A percentile compares a stretch with the other conserved stretches of the same genome.
These are phyloP conservation scores for Jackrogersella multiformis DNA, from an alignment of 495 filamentous ascomycete genomes.

Conservation along the genomic window DNA sequence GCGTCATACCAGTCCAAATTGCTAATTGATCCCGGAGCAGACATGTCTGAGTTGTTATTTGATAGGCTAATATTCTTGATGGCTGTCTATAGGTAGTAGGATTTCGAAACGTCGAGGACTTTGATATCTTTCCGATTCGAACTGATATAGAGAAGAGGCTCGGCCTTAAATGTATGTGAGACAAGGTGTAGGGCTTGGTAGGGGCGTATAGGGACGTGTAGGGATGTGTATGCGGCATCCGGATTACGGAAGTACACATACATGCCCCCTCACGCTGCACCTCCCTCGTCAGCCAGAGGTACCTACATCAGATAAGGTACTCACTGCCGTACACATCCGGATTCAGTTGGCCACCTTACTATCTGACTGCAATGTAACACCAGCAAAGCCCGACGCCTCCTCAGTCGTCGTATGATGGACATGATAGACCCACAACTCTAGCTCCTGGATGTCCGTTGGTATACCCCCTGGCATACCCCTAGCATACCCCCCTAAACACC, in stretches of 20 bases:
- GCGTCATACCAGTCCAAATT: conserved; percentile 45
- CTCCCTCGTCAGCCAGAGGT: conserved; percentile 15
- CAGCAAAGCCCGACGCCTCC: conserved; percentile 39
- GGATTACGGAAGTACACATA: conserved; percentile 23
- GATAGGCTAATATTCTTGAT: neutral
- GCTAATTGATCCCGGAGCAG: conserved; percentile 46
- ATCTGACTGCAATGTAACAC: conserved; percentile 40
- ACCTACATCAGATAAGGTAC: conserved; percentile 37
- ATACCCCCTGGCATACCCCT: neutral
- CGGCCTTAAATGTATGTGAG: conserved; percentile 33
- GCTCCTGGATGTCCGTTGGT: conserved; percentile 10
- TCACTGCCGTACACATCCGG: conserved; percentile 20
- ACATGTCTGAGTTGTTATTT: conserved; percentile 34
- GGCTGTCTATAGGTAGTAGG: neutral
- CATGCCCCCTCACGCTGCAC: conserved; percentile 28
- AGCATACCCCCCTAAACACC: conserved; percentile 12
- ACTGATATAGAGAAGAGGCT: conserved; percentile 9
- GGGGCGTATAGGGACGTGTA: no score
- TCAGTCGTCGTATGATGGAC: conserved; percentile 38
- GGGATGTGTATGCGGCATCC: neutral
- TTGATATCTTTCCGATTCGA: neutral
- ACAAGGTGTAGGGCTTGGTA: neutral
- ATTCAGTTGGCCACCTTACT: conserved; percentile 17
- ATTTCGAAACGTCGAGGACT: conserved; percentile 1
- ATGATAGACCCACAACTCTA: conserved; percentile 37